Evolutionary conservation across 2,329 filamentous ascomycete species (phyloP).

Genomic region (Calycina marina): DNA sequence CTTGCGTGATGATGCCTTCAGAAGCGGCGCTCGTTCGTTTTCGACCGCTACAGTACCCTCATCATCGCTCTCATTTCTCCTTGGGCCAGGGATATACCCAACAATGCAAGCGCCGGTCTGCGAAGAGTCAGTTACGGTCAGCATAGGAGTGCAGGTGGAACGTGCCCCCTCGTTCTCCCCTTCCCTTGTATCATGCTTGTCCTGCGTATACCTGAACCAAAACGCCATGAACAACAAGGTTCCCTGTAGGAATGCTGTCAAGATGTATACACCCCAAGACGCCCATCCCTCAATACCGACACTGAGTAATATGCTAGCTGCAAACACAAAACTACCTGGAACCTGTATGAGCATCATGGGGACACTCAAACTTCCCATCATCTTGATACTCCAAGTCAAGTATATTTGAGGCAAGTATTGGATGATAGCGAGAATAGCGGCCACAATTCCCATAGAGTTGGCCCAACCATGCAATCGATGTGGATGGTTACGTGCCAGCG

Average conservation of each 20-base stretch:
- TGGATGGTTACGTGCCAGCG: conserved; percentile 50
- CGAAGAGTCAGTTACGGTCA: conserved; percentile 2
- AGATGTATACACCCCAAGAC: conserved; percentile 81
- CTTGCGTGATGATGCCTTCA: conserved; percentile 1
- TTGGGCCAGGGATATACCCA: conserved; percentile 6
- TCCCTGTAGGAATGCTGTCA: conserved; percentile 79
- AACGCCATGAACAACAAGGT: conserved; percentile 67
- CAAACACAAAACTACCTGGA: conserved; percentile 81
- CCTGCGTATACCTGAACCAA: conserved; percentile 48
- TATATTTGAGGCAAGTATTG: conserved; percentile 95
- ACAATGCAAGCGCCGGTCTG: conserved; percentile 7
- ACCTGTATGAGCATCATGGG: conserved; percentile 98
- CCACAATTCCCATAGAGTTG: conserved; percentile 67
- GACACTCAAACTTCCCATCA: conserved; percentile 83
- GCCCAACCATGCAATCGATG: conserved; percentile 62
- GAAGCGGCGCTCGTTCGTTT: conserved; percentile 5
- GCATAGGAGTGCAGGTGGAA: neutral
- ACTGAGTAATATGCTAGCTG: conserved; percentile 65
- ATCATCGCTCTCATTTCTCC: conserved; percentile 7
- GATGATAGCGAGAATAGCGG: conserved; percentile 63
- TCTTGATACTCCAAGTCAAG: conserved; percentile 73
- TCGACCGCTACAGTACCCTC: conserved; percentile 7
- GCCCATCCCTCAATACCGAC: conserved; percentile 82
- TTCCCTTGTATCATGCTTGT: conserved; percentile 8
- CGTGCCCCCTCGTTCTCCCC: conserved; percentile 8